Evolutionary conservation across 164 flowering plant genomes (phyloP), one percentile per base, ranked within the genome.

Genomic region (Sextonia rubra): DNA sequence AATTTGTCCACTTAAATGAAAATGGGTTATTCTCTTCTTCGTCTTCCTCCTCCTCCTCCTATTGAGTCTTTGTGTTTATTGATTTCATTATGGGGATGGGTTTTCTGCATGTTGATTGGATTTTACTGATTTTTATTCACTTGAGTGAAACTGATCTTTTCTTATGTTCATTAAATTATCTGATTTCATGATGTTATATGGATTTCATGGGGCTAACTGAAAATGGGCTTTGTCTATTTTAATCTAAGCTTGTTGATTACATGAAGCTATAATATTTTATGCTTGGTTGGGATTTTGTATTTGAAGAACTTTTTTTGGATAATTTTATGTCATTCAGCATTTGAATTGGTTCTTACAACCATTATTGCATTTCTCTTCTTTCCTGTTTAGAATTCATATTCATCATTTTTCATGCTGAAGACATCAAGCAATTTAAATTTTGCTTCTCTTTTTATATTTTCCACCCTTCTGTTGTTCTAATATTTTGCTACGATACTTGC

Each of bases 81-180:
- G 11, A 37, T 37, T 37, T 37, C 44, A 37, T 37, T 37, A 56
- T n/a, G 22, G 60, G 17, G 22, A 56, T 56, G 60, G 23, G 22
- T 18, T 56, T 56, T n/a, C 8, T 8, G 20, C 9, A 56, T 56
- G 20, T 5, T 56, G n/a, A 17, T 56, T 24, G 26, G 23, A 2
- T 61, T 61, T 61, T 61, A 1, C 2, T 61, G 64, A 24, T 61
- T 15, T 37, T 61, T 61, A 61, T 1, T 27, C 24, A 24, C 26
- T 61, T 61, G 64, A 61, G 22, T 61, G 64, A 61, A 61, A 61
- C n/a, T n/a, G 64, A 20, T 18, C 6, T 61, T 61, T 61, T n/a
- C 64, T 61, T 24, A 1, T 61, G n/a, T 61, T 61, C 3, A 18
- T n/a, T 61, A 27, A n/a, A 24, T 61, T 61, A 18, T n/a, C 22